Conservation (phyloP, 176 grass and related monocot species). For the Eragrostis nindensis region DNA sequence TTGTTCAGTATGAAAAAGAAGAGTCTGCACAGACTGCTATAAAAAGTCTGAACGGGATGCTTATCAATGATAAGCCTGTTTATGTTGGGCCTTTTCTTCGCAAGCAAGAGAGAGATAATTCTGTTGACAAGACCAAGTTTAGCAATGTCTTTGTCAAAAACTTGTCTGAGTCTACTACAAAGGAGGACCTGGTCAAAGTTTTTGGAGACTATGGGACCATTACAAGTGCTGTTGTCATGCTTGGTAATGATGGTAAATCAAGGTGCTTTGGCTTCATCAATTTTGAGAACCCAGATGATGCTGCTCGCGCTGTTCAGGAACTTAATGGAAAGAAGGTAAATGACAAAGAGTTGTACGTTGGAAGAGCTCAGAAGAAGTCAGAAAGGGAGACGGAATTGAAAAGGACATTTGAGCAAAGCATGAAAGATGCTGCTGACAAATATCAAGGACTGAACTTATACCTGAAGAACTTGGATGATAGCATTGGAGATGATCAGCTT, state of each 20-base stretch:
- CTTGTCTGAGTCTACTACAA: constrained; percentile 75
- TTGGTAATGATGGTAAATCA: constrained; percentile 74
- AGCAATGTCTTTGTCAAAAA: constrained; percentile 96
- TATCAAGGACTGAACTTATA: constrained; percentile 86
- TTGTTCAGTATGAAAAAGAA: constrained; percentile 88
- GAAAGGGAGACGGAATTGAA: constrained; percentile 85
- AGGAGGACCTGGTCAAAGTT: constrained; percentile 62
- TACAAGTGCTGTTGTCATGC: constrained; percentile 86
- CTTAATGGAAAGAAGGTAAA: constrained; percentile 85
- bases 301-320: constrained; percentile 67
- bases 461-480: constrained; percentile 94
- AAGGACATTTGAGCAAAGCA: constrained; percentile 77
- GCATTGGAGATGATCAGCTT: constrained; percentile 75
- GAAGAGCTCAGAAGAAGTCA: constrained; percentile 88
- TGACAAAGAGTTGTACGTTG: constrained; percentile 82
- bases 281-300: constrained; percentile 77
- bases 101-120: constrained; percentile 80
- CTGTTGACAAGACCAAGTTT: constrained; percentile 70
- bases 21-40: constrained; percentile 69
- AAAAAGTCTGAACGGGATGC: constrained; percentile 76
- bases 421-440: constrained; percentile 80
- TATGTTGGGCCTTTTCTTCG: constrained; percentile 85
- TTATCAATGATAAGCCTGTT: constrained; percentile 85
- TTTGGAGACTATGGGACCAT: constrained; percentile 78
- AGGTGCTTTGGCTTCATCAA: constrained; percentile 89